These are phyloP conservation scores for Carallia pectinifolia DNA, from an alignment of 345 rosid species.

Conservation along the genomic window DNA sequence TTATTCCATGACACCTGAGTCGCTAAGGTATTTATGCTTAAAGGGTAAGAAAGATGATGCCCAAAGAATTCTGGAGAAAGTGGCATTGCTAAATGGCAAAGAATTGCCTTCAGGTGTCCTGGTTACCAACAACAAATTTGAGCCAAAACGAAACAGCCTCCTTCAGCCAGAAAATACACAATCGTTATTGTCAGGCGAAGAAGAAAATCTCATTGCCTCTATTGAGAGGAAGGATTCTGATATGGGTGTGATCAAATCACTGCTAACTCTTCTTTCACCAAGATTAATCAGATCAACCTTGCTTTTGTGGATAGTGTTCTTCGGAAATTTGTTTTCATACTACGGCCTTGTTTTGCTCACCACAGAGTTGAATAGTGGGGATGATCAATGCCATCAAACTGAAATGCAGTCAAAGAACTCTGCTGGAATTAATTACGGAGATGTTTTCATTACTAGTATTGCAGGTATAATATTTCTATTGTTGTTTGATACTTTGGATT, in stretches of 20 bases:
- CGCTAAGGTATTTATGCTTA: slow-evolving; percentile 76
- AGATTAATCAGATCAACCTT: slow-evolving; percentile 57
- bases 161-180: slow-evolving; percentile 36
- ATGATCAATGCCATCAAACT: slow-evolving; percentile 36
- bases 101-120: slow-evolving; percentile 68
- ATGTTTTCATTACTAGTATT: slow-evolving; percentile 72
- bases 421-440: slow-evolving; percentile 53
- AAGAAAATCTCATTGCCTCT: slow-evolving; percentile 18
- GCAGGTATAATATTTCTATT: slow-evolving; percentile 52
- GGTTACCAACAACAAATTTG: slow-evolving; percentile 52
- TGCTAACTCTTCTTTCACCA: slow-evolving; percentile 66
- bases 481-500: not conserved
- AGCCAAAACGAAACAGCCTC: slow-evolving; percentile 30
- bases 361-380: slow-evolving; percentile 66
- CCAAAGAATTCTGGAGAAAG: slow-evolving; percentile 52
- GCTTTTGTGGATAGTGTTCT: slow-evolving; percentile 79
- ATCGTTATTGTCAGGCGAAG: slow-evolving; percentile 30
- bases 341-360: slow-evolving; percentile 91
- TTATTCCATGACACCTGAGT: slow-evolving; percentile 69
- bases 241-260: slow-evolving; percentile 35
- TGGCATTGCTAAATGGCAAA: slow-evolving; percentile 53
- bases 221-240: slow-evolving; percentile 35
- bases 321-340: slow-evolving; percentile 86
- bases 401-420: slow-evolving; percentile 28
- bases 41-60: slow-evolving; percentile 73